phyloP scores from a whole-genome alignment of 441 rosid species.

The Erodium moschatum region DNA sequence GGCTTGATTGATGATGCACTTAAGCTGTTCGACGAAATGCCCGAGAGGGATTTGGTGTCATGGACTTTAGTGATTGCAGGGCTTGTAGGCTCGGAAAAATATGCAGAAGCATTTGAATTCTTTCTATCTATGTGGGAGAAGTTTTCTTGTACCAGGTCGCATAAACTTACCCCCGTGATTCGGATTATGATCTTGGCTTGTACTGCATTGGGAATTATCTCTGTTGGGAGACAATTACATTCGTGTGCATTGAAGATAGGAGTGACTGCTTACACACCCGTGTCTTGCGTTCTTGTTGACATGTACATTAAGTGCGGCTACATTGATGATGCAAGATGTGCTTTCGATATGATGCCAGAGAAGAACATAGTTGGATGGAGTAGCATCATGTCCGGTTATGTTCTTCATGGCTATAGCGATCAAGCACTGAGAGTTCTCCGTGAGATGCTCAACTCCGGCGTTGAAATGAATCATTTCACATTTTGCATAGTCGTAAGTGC shows the following conservation, averaged over 20 bases:
- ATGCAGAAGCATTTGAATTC: constrained; percentile 52
- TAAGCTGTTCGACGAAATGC: constrained; percentile 63
- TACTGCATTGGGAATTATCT: constrained; percentile 50
- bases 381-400: constrained; percentile 63
- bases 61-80: constrained; percentile 59
- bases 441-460: constrained; percentile 71
- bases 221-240: constrained; percentile 63
- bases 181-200: constrained; percentile 53
- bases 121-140: constrained; percentile 73
- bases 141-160: constrained; percentile 47
- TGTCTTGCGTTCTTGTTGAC: constrained; percentile 69
- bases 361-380: constrained; percentile 83
- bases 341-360: constrained; percentile 64
- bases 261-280: constrained; percentile 38
- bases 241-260: constrained; percentile 54
- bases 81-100: constrained; percentile 50
- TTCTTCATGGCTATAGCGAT: constrained; percentile 70
- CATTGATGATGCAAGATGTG: constrained; percentile 59
- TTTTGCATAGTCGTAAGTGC: constrained; percentile 62
- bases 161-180: constrained; percentile 32
- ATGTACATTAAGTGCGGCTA: constrained; percentile 89
- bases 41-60: constrained; percentile 52
- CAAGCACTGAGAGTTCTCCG: constrained; percentile 63
- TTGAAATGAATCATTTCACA: constrained; percentile 61
- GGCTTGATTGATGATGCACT: constrained; percentile 73